Percentiles rank a stretch among this genome's conserved stretches.
Evolutionary conservation across 768 basidiomycete species (phyloP).

Genomic region (Mycena epipterygia): DNA sequence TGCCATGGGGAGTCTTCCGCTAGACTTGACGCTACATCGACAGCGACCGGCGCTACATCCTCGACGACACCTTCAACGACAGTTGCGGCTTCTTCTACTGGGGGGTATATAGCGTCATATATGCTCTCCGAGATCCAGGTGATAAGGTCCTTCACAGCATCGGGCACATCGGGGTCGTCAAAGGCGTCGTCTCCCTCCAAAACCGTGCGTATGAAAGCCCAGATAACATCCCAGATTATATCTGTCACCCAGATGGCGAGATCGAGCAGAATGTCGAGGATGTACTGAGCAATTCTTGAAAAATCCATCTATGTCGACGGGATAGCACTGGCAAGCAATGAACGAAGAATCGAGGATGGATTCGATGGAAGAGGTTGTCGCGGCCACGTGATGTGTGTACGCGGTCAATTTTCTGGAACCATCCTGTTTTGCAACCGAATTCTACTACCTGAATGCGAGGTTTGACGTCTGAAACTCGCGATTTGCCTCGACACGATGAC

Average conservation of each 20-base stretch:
- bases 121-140: background rate
- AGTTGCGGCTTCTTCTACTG: background rate
- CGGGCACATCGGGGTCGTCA: slow-evolving; percentile 16
- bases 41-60: background rate
- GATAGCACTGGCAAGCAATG: background rate
- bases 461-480: too few species aligned
- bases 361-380: background rate
- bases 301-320: too few species aligned
- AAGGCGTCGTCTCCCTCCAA: slow-evolving; percentile 38
- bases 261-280: background rate
- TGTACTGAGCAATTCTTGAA: background rate
- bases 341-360: too few species aligned
- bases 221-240: slow-evolving; percentile 42
- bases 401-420: too few species aligned
- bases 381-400: background rate
- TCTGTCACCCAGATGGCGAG: slow-evolving; percentile 38
- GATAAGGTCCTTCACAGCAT: background rate
- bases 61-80: background rate
- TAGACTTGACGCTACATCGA: background rate
- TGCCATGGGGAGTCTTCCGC: background rate
- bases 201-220: slow-evolving; percentile 18
- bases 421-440: too few species aligned
- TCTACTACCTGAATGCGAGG: too few species aligned
- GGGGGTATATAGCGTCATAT: background rate
- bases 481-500: too few species aligned